Percentiles rank a stretch among this genome's conserved stretches.
phyloP scores from a whole-genome alignment of 805 yeast genomes.

The Starmerella stellata region DNA sequence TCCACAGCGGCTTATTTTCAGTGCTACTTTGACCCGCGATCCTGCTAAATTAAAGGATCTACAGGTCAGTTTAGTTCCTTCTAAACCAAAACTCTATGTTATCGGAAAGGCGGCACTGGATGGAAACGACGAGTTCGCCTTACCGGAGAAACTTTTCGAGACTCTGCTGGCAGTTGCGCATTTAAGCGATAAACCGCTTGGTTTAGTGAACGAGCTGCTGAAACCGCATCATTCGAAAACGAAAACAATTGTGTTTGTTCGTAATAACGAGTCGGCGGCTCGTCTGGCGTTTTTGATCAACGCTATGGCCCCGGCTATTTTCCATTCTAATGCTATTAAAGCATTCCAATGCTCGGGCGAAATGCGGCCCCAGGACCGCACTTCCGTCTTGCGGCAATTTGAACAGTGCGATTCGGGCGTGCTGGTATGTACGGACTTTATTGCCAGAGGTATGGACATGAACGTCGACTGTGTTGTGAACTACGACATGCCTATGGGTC shows the following conservation, averaged over 20 bases:
- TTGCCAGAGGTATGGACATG: constrained; percentile 90
- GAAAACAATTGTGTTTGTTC: constrained; percentile 43
- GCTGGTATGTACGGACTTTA: constrained; percentile 62
- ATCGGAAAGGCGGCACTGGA: constrained; percentile 36
- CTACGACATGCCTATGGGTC: constrained; percentile 75
- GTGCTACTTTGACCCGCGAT: constrained; percentile 88
- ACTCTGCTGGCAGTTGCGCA: constrained; percentile 20
- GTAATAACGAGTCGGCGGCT: constrained; percentile 74
- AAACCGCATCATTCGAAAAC: constrained; percentile 1
- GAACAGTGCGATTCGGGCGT: constrained; percentile 34
- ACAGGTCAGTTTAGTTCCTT: constrained; percentile 29
- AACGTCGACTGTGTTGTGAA: constrained; percentile 59
- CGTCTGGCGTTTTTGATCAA: constrained; percentile 48
- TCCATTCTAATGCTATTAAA: constrained; percentile 5
- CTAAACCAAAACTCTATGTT: constrained; percentile 49
- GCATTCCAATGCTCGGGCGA: constrained; percentile 26
- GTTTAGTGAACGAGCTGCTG: constrained; percentile 38
- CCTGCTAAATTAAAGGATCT: constrained; percentile 68
- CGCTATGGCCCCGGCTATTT: constrained; percentile 24
- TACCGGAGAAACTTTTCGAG: constrained; percentile 26
- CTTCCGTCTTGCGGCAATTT: constrained; percentile 42
- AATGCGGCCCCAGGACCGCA: constrained; percentile 29
- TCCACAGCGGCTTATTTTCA: constrained; percentile 56
- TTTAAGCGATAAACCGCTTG: constrained; percentile 47
- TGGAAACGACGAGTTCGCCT: constrained; percentile 21